phyloP scores from a whole-genome alignment of 257 asterid species.

The Solanum appendiculatum region DNA sequence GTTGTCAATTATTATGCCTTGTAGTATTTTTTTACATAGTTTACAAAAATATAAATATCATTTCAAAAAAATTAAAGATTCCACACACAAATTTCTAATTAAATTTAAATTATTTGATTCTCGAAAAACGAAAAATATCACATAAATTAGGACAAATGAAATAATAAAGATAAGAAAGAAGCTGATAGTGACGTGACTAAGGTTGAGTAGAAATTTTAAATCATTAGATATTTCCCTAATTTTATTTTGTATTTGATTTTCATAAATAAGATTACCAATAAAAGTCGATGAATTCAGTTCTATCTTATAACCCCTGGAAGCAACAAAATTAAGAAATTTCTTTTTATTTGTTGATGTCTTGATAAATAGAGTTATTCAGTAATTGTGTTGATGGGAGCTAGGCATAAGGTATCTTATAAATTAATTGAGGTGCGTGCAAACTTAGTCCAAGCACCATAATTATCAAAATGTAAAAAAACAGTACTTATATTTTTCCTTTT shows the following conservation, averaged over 20 bases:
- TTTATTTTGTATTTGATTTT: neutral
- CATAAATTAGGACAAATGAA: no score
- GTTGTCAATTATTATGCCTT: no score
- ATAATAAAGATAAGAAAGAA: neutral
- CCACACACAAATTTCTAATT: no score
- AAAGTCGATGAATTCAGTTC: neutral
- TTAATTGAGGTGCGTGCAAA: neutral
- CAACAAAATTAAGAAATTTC: neutral
- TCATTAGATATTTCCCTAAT: no score
- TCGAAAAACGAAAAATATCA: no score
- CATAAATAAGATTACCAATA: neutral
- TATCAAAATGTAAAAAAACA: neutral
- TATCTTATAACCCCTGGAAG: neutral
- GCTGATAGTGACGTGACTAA: neutral
- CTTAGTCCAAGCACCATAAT: neutral
- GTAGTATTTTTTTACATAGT: no score
- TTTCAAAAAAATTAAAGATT: no score
- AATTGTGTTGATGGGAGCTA: neutral
- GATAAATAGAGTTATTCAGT: neutral
- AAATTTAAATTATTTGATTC: no score
- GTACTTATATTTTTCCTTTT: neutral
- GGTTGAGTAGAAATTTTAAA: no score
- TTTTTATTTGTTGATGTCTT: neutral
- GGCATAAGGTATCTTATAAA: neutral
- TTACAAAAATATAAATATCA: no score